phyloP scores from a whole-genome alignment of 2,329 filamentous ascomycete genomes.

The Pseudogymnoascus destructans region DNA sequence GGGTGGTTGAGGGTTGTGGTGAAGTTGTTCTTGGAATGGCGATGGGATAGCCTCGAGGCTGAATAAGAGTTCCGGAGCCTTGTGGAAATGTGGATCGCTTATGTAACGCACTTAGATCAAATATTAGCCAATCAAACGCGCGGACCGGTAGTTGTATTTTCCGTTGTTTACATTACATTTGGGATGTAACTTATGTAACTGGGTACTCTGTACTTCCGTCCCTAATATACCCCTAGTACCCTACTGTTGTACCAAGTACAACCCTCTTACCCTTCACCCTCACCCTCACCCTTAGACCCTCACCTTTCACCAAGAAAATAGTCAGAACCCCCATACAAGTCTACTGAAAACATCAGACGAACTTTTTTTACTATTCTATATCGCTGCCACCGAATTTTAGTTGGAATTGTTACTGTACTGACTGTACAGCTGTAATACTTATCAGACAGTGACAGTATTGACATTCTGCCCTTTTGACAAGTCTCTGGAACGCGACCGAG shows the following conservation, averaged over 20 bases:
- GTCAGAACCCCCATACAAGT: background rate
- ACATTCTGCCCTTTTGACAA: background rate
- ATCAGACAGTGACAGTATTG: background rate
- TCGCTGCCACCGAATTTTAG: background rate
- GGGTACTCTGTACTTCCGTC: background rate
- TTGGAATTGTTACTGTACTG: background rate
- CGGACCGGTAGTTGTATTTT: background rate
- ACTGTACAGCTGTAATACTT: background rate
- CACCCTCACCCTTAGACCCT: too few species aligned
- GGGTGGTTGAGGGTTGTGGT: background rate
- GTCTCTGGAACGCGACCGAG: background rate
- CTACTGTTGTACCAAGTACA: background rate
- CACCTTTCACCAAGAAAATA: background rate
- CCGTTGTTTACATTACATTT: constrained; percentile 7
- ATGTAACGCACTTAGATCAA: background rate
- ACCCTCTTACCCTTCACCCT: background rate
- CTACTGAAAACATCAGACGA: background rate
- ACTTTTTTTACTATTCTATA: background rate
- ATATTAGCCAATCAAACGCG: background rate
- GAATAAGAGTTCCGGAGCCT: constrained; percentile 5
- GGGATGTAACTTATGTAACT: background rate
- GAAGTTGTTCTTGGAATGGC: background rate
- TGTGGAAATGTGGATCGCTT: background rate
- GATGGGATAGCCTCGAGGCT: constrained; percentile 6
- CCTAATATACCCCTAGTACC: constrained; percentile 1